phyloP scores from a whole-genome alignment of 2,329 filamentous ascomycete genomes.

The Grosmannia penicillata region DNA sequence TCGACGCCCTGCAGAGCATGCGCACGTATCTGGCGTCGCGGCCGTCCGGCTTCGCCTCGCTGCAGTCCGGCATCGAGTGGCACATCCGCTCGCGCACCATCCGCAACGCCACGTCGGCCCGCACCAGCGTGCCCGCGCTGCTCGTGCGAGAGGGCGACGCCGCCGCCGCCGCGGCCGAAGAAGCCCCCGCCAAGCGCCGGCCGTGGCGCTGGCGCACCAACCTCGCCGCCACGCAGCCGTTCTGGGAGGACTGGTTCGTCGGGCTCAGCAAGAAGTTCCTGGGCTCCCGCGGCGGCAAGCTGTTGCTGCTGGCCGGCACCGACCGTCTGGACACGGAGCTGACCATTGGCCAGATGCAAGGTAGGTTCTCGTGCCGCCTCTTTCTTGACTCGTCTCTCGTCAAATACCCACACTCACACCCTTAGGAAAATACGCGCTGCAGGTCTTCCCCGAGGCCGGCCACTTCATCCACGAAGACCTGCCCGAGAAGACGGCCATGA shows the following conservation, averaged over 20 bases:
- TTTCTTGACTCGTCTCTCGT: not conserved
- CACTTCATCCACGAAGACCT: slow-evolving; percentile 96
- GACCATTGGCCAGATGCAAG: slow-evolving; percentile 96
- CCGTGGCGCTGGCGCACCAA: slow-evolving; percentile 80
- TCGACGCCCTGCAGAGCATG: slow-evolving; percentile 92
- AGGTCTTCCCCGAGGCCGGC: slow-evolving; percentile 87
- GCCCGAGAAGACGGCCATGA: slow-evolving; percentile 73
- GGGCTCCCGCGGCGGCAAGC: slow-evolving; percentile 63
- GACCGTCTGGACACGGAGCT: slow-evolving; percentile 82
- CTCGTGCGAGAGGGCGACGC: slow-evolving; percentile 33
- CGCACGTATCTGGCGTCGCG: slow-evolving; percentile 75
- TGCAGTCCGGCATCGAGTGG: slow-evolving; percentile 81
- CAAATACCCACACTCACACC: not conserved
- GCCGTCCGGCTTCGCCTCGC: slow-evolving; percentile 60
- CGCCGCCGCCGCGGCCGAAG: not conserved
- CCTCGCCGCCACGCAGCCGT: slow-evolving; percentile 67
- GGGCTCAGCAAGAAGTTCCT: slow-evolving; percentile 84
- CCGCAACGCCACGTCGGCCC: slow-evolving; percentile 67
- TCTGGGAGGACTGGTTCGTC: slow-evolving; percentile 89
- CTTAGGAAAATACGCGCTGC: slow-evolving; percentile 78
- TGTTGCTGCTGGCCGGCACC: slow-evolving; percentile 74
- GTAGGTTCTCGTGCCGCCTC: slow-evolving; percentile 32
- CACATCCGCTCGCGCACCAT: slow-evolving; percentile 81
- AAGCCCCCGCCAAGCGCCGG: slow-evolving; percentile 13
- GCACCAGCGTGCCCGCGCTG: slow-evolving; percentile 73